Percentiles rank a stretch among this genome's conserved stretches.
Evolutionary conservation across 768 basidiomycete genomes (phyloP).

Genomic region (Russula abietina): DNA sequence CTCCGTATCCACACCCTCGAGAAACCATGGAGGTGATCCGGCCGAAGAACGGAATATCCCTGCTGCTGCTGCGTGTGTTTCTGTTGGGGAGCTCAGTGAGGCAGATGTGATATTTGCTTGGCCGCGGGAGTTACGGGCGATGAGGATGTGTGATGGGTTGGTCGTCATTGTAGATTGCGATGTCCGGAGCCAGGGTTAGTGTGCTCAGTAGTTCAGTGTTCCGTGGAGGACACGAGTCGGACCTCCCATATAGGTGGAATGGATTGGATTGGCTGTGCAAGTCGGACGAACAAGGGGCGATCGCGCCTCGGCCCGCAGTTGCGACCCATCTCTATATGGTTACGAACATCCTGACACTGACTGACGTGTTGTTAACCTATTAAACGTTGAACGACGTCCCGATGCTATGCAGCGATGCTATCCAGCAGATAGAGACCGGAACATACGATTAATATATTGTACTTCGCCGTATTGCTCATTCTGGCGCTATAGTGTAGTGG

Average conservation of each 20-base stretch:
- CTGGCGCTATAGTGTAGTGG: constrained; percentile 37
- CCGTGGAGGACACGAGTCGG: background rate
- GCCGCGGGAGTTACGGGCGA: constrained; percentile 78
- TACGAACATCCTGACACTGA: background rate
- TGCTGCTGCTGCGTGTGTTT: constrained; percentile 82
- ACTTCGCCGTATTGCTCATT: background rate
- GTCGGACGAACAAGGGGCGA: too few relatives aligned
- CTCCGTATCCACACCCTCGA: constrained; percentile 66
- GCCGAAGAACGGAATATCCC: constrained; percentile 73
- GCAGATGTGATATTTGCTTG: constrained; percentile 64
- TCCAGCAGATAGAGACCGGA: too few relatives aligned
- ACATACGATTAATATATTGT: background rate
- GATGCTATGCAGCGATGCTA: too few relatives aligned
- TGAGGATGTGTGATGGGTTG: constrained; percentile 83
- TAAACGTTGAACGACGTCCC: too few relatives aligned
- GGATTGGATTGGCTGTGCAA: background rate
- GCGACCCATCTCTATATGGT: background rate
- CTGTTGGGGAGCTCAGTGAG: constrained; percentile 75
- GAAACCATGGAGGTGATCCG: constrained; percentile 72
- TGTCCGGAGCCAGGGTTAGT: background rate
- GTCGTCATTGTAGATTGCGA: constrained; percentile 43
- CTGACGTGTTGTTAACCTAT: too few relatives aligned
- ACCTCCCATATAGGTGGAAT: background rate
- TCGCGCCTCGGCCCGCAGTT: background rate
- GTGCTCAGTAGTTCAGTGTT: too few relatives aligned